phyloP scores from a whole-genome alignment of 2,329 filamentous ascomycete species.

The Peltaster fructicola region DNA sequence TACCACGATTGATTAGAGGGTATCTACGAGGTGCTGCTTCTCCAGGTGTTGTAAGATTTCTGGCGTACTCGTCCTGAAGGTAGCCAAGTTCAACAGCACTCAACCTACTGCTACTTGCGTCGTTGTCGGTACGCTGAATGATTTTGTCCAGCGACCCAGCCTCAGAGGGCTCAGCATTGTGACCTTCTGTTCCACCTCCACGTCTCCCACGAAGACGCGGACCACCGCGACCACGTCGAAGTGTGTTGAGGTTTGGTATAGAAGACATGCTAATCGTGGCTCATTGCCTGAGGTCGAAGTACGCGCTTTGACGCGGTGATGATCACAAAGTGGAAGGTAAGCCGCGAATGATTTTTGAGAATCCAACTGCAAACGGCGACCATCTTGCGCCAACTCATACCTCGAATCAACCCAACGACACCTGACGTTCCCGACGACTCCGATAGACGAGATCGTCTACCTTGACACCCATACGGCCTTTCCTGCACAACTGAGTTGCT shows the following conservation, averaged over 20 bases:
- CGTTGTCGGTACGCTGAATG: slow-evolving; percentile 78
- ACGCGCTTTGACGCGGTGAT: too few species aligned
- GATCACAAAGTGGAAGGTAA: too few species aligned
- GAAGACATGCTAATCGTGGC: slow-evolving; percentile 11
- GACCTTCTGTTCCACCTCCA: slow-evolving; percentile 14
- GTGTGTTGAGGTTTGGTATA: slow-evolving; percentile 61
- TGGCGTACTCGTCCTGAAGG: slow-evolving; percentile 63
- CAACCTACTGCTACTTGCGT: slow-evolving; percentile 74
- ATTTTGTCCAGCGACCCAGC: slow-evolving; percentile 42
- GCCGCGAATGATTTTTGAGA: too few species aligned
- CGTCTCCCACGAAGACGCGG: slow-evolving; percentile 31
- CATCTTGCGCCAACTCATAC: too few species aligned
- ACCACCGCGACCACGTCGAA: slow-evolving; percentile 33
- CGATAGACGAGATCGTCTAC: too few species aligned
- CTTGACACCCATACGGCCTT: too few species aligned
- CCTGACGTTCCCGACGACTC: too few species aligned
- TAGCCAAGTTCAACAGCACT: slow-evolving; percentile 81
- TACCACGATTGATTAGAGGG: slow-evolving; percentile 91
- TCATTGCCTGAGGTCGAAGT: too few species aligned
- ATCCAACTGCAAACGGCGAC: too few species aligned
- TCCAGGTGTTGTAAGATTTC: slow-evolving; percentile 39
- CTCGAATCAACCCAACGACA: too few species aligned
- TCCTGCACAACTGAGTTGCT: too few species aligned
- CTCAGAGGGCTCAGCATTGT: slow-evolving; percentile 13
- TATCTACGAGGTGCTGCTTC: slow-evolving; percentile 44